Evolutionary conservation across 2,329 filamentous ascomycete genomes (phyloP), one percentile per base, ranked within the genome.

Genomic region (Penicillium fuscoglaucum): DNA sequence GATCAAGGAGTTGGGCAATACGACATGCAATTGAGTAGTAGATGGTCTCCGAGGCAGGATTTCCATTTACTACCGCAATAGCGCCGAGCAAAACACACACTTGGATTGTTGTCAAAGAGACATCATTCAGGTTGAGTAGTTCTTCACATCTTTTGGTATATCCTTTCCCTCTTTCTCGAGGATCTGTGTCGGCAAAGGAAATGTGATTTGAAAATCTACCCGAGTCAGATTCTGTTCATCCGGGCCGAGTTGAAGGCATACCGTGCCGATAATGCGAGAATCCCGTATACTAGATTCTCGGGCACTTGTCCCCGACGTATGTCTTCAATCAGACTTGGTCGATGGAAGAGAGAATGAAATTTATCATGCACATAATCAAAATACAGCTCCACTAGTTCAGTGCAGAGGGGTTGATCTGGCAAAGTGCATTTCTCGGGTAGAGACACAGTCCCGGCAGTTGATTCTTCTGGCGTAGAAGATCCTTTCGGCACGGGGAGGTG

Each of bases 61-160:
- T 68, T 6, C 72, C 68, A 17, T 78, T 66, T 1, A 72, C 70
- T 17, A 78, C 72, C 4, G 70, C 72, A 43, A 73, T 69, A 3
- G 72, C 72, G 2, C 74, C 77, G 0, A 79, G 61, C 6, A 80
- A 61, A 6, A 80, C 70, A 43, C 74, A 76, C 6, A 74, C 74
- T 61, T 79, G 78, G 10, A 78, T 66, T 1, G 73, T 78, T 3
- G 53, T 66, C 19, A 78, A 54, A 5, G 71, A 74, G 17, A 78
- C 68, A n/a, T 74, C 66, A 8, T 74, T 71, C 26, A 78, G 58
- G 52, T 76, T 65, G 7, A 77, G 64, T 1, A 72, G 46, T 39
- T 40, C 28, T 24, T 60, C 46, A 39, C 63, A 61, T 39, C 48
- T 51, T 53, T 58, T 58, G 17, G 55, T 63, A 57, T 59, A 67